Conservation (phyloP, 78 protist genomes). For the Cavenderia fasciculata region DNA sequence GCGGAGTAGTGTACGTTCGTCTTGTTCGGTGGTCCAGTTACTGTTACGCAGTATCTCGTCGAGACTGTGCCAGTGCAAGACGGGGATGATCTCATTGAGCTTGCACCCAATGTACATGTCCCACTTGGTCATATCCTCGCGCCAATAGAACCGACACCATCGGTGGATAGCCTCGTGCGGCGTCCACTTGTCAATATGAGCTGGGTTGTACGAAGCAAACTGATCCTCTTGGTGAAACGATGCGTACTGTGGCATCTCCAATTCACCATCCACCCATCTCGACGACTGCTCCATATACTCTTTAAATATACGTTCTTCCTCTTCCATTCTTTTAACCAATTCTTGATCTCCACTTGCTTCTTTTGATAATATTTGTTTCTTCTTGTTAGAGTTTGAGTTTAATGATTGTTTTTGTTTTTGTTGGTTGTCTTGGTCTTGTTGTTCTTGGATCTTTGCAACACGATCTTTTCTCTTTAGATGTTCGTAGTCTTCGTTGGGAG, state of each 20-base stretch:
- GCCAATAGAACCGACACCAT: constrained; percentile 43
- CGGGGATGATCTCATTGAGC: constrained; percentile 34
- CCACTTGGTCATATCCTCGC: not conserved
- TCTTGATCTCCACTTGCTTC: constrained; percentile 14
- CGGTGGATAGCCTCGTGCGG: not conserved
- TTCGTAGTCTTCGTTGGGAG: constrained; percentile 60
- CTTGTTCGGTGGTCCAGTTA: not conserved
- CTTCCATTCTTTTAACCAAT: not conserved
- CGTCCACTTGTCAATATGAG: not conserved
- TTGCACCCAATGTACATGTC: constrained; percentile 38
- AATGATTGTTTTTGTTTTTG: not conserved
- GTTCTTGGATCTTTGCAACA: not conserved
- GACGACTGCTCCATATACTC: not conserved
- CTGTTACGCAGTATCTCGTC: not conserved
- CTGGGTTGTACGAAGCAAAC: constrained; percentile 21
- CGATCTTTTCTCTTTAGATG: constrained; percentile 13
- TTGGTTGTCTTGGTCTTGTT: not conserved
- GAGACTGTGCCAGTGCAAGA: not conserved
- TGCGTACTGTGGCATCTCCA: constrained; percentile 15
- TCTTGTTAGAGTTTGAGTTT: not conserved
- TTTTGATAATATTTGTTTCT: not conserved
- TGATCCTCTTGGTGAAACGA: constrained; percentile 17
- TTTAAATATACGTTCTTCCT: constrained; percentile 34
- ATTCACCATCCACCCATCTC: constrained; percentile 27
- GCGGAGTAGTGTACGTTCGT: not conserved